Evolutionary conservation across 345 rosid genomes (phyloP).

Genomic region (Acer negundo): DNA sequence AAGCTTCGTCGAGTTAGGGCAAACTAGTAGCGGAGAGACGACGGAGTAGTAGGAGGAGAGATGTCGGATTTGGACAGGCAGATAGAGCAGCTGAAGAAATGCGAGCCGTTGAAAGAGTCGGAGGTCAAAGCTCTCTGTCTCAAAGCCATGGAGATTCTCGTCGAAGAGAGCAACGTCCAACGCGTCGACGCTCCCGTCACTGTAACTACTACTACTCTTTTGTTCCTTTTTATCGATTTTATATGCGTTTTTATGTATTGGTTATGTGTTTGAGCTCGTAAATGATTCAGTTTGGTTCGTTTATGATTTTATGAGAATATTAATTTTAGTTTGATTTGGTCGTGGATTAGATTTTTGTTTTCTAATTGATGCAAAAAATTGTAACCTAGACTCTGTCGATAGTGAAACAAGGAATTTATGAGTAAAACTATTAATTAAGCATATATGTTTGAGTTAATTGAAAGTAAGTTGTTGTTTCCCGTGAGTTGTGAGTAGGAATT

Average conservation of each 20-base stretch:
- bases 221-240: not conserved
- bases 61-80: constrained; percentile 98
- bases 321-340: constrained; percentile 12
- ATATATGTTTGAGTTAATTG: not conserved
- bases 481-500: not conserved
- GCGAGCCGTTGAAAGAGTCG: constrained; percentile 94
- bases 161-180: constrained; percentile 97
- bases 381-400: not conserved
- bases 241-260: not conserved
- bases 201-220: constrained; percentile 27
- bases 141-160: constrained; percentile 95
- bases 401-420: not conserved
- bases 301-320: constrained; percentile 16
- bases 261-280: not conserved
- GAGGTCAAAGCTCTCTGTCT: constrained; percentile 95
- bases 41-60: constrained; percentile 17
- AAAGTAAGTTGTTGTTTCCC: not conserved
- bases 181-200: constrained; percentile 98
- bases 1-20: not conserved
- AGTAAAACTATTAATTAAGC: too few relatives aligned
- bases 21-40: not conserved
- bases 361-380: not conserved
- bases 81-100: constrained; percentile 92
- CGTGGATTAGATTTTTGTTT: not conserved
- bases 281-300: constrained; percentile 4